Evolutionary conservation across 768 basidiomycete species (phyloP), one percentile per base, ranked within the genome.

Genomic region (Russula foetens): DNA sequence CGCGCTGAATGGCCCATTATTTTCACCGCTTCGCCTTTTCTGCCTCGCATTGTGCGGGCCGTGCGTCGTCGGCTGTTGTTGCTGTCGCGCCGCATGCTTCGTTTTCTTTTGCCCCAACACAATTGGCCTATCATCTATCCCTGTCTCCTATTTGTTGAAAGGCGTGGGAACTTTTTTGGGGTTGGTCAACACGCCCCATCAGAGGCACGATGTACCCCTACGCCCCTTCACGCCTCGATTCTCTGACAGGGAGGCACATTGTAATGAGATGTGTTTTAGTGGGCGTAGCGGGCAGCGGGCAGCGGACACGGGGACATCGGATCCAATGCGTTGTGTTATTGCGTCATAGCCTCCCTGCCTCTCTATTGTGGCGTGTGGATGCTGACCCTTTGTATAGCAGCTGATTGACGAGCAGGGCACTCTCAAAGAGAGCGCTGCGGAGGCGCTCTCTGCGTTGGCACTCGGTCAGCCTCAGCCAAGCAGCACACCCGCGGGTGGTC

Each of bases 401-500:
- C 48, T 63, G 46, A 57, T 59, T 41, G 60, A 62, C 39, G 62
- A 65, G 21, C 62, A 62, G 47, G 64, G 59, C 56, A 68, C 62
- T 38, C 70, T 58, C 63, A 72, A 66, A 66, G 70, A 69, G 51
- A 67, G 67, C 47, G 69, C 70, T 33, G 68, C 70, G 2, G 71
- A 73, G 56, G 63, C 66, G 3, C 68, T 71, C 51, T 66, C 66
- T 48, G 75, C 74, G 53, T 72, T 73, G 49, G 41, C 60, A 17
- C 60, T 61, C 14, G 43, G 60, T 14, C 60, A 61, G 12, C 54
- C 54, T 7, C 54, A 55, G 9, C 15, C 49, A 3, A 43, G 29
- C 47, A 55, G 24, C n/a, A 7, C 49, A 23, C 58, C 53, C 28
- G 58, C 64, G 9, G 57, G 62, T 46, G 57, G 61, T 12, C 60